These are phyloP conservation scores for Coemansia sp. DNA, from an alignment of 192 early-diverging fungal genomes.

Conservation along the genomic window DNA sequence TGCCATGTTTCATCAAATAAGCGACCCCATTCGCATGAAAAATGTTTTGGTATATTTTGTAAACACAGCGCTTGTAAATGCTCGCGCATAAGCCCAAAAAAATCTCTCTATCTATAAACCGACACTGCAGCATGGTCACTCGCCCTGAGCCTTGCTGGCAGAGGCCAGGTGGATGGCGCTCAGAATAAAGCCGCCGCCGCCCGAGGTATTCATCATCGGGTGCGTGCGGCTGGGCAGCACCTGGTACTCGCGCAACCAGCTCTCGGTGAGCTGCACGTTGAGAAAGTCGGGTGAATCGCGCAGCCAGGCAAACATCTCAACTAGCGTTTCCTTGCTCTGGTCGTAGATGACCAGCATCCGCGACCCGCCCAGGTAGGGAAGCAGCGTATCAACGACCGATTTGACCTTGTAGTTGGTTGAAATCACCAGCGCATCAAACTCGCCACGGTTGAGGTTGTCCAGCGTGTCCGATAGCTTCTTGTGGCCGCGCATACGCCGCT, in stretches of 20 bases:
- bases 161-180: slow-evolving; percentile 56
- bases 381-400: slow-evolving; percentile 68
- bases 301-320: slow-evolving; percentile 64
- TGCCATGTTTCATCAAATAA: too few species aligned
- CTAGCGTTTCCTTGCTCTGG: slow-evolving; percentile 60
- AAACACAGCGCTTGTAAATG: not conserved
- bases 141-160: too few species aligned
- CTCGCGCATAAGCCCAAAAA: not conserved
- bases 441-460: slow-evolving; percentile 53
- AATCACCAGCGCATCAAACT: slow-evolving; percentile 75
- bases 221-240: slow-evolving; percentile 77
- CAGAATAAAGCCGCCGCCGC: slow-evolving; percentile 68
- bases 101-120: too few species aligned
- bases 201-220: slow-evolving; percentile 72
- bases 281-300: slow-evolving; percentile 64
- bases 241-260: slow-evolving; percentile 87
- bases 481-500: slow-evolving; percentile 54
- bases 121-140: not conserved
- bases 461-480: slow-evolving; percentile 51
- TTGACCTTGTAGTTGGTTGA: slow-evolving; percentile 73
- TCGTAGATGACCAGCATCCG: slow-evolving; percentile 83
- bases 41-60: not conserved
- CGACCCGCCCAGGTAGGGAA: slow-evolving; percentile 75
- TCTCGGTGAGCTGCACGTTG: slow-evolving; percentile 85
- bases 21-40: too few species aligned